Percentiles rank a stretch among this genome's conserved stretches.
These are phyloP conservation scores for Tuber umbilicatum DNA, from an alignment of 495 filamentous ascomycete species.

Conservation along the genomic window DNA sequence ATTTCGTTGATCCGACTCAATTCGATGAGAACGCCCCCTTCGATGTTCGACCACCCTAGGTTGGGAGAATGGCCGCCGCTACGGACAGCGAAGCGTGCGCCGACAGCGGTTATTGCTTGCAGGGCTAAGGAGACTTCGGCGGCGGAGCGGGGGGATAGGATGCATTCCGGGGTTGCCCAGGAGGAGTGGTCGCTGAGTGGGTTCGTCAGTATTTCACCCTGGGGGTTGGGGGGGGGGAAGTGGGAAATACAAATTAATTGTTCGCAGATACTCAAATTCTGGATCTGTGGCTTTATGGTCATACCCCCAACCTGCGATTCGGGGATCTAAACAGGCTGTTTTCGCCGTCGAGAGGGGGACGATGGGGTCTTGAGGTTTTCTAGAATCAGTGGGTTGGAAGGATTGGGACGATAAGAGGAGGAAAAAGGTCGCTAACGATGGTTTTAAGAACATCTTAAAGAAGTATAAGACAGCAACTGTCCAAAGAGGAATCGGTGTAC, in stretches of 20 bases:
- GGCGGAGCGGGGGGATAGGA: not conserved
- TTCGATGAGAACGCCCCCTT: constrained; percentile 1
- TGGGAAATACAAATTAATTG: not conserved
- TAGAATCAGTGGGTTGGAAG: not conserved
- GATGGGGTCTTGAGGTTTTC: not conserved
- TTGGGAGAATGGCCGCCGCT: constrained; percentile 14
- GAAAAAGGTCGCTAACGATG: not conserved
- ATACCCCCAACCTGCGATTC: not conserved
- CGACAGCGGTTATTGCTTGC: not conserved
- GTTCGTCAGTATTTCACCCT: not conserved
- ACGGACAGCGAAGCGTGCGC: constrained; percentile 10
- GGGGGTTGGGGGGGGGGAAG: not conserved
- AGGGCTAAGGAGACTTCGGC: not conserved
- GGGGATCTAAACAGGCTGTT: not conserved
- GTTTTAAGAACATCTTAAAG: not conserved
- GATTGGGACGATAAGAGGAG: not conserved
- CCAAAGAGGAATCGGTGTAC: not conserved
- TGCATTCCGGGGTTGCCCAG: not conserved
- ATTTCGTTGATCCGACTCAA: not conserved
- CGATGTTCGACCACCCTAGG: constrained; percentile 9
- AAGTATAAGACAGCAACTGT: not conserved
- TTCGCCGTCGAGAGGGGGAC: not conserved
- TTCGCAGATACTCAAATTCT: not conserved
- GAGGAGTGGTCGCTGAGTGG: not conserved
- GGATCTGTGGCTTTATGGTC: not conserved